These are phyloP conservation scores for Phaeosphaeriaceae sp. DNA, from an alignment of 2,329 filamentous ascomycete genomes.

Conservation along the genomic window DNA sequence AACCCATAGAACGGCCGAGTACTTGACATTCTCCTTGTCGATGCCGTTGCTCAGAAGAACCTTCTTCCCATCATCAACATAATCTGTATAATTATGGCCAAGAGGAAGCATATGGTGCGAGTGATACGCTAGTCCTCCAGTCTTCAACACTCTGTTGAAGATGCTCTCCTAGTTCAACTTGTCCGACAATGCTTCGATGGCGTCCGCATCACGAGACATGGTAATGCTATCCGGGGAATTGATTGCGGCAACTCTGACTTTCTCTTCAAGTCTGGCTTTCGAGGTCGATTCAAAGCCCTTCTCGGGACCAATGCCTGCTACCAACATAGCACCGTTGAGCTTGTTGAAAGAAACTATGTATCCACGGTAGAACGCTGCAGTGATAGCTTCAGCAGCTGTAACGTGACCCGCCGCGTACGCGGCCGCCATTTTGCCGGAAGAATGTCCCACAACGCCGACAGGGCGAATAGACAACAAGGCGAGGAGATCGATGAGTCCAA, in stretches of 20 bases:
- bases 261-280: conserved; percentile 2
- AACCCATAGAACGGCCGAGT: background rate
- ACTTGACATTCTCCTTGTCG: no score
- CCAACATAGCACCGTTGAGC: conserved; percentile 29
- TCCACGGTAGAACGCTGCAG: conserved; percentile 26
- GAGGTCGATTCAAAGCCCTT: background rate
- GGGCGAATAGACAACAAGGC: conserved; percentile 14
- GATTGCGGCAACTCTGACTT: conserved; percentile 22
- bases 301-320: conserved; percentile 23
- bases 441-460: conserved; percentile 23
- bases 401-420: conserved; percentile 26
- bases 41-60: background rate
- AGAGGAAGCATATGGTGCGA: conserved; percentile 22
- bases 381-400: conserved; percentile 24
- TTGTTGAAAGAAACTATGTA: conserved; percentile 7
- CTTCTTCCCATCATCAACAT: conserved; percentile 11
- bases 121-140: conserved; percentile 54
- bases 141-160: conserved; percentile 21
- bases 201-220: conserved; percentile 31
- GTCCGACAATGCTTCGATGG: background rate
- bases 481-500: conserved; percentile 28
- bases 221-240: conserved; percentile 35
- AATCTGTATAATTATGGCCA: conserved; percentile 24
- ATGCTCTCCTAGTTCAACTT: conserved; percentile 9
- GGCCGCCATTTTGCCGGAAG: conserved; percentile 36